phyloP scores from a whole-genome alignment of 495 filamentous ascomycete species.

The Penicillium atrosanguineum region DNA sequence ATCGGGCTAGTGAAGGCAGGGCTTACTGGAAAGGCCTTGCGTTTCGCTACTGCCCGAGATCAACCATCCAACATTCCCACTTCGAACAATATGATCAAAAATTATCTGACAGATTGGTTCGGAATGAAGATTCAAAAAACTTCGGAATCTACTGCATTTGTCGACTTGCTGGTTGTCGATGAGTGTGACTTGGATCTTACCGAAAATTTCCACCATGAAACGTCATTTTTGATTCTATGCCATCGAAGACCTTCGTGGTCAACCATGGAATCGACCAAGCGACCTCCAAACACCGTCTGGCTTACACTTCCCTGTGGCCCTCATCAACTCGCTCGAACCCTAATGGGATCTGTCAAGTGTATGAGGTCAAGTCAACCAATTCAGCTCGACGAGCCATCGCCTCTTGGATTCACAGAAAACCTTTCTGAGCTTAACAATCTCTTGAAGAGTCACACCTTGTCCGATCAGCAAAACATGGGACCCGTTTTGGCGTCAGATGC shows the following conservation, averaged over 20 bases:
- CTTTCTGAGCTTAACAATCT: too few species aligned
- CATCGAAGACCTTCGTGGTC: slow-evolving; percentile 1
- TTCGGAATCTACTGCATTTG: not conserved
- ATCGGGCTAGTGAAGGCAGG: not conserved
- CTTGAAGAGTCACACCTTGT: too few species aligned
- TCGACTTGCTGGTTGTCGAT: slow-evolving; percentile 30
- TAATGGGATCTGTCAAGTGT: not conserved
- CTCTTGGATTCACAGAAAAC: too few species aligned
- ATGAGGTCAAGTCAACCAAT: too few species aligned
- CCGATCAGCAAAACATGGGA: too few species aligned
- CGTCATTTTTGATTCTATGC: not conserved
- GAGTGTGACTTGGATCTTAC: slow-evolving; percentile 18
- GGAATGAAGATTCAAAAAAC: slow-evolving; percentile 11
- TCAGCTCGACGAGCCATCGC: too few species aligned
- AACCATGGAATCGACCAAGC: not conserved
- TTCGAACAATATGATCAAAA: slow-evolving; percentile 6
- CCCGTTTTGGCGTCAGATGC: too few species aligned
- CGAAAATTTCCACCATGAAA: not conserved
- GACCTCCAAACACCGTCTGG: slow-evolving; percentile 1
- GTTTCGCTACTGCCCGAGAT: too few species aligned
- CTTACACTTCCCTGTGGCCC: slow-evolving; percentile 22
- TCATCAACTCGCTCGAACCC: slow-evolving; percentile 17
- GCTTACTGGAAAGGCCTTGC: not conserved
- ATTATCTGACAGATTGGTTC: slow-evolving; percentile 33
- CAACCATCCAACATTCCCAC: too few species aligned